phyloP scores from a whole-genome alignment of 176 grass and related monocot species.

The Bolboschoenus planiculmis region DNA sequence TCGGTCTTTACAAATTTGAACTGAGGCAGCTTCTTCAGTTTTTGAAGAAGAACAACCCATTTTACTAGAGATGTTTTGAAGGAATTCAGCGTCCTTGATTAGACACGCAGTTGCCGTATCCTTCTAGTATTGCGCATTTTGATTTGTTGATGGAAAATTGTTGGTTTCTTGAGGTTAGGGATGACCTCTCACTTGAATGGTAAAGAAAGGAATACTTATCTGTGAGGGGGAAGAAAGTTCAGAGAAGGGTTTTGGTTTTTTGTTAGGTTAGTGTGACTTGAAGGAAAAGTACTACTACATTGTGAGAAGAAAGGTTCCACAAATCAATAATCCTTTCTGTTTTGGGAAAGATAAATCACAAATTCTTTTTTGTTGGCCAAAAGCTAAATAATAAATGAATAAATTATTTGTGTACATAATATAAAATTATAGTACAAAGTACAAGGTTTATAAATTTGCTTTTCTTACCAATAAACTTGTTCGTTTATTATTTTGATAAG shows the following conservation, averaged over 20 bases:
- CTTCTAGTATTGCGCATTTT: background rate
- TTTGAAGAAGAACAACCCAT: constrained; percentile 94
- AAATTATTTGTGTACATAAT: background rate
- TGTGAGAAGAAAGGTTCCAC: constrained; percentile 6
- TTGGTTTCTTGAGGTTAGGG: background rate
- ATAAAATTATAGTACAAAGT: background rate
- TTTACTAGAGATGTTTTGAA: background rate
- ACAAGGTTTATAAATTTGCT: background rate
- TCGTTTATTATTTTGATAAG: background rate
- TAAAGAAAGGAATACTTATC: constrained; percentile 21
- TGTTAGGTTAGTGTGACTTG: background rate
- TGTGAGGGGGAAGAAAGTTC: background rate
- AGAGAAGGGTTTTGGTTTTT: background rate
- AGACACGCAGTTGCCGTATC: background rate
- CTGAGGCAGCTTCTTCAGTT: constrained; percentile 57
- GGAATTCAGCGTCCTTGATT: background rate
- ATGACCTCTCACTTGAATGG: background rate
- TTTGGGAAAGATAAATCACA: background rate
- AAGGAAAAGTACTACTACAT: background rate
- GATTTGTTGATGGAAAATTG: background rate
- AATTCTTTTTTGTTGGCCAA: background rate
- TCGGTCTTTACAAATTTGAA: constrained; percentile 61
- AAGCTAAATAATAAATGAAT: background rate
- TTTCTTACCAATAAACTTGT: background rate
- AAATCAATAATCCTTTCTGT: background rate